Evolutionary conservation across 352 stramenopile species (phyloP), one percentile per base, ranked within the genome.

Genomic region (Phytophthora pluvialis): DNA sequence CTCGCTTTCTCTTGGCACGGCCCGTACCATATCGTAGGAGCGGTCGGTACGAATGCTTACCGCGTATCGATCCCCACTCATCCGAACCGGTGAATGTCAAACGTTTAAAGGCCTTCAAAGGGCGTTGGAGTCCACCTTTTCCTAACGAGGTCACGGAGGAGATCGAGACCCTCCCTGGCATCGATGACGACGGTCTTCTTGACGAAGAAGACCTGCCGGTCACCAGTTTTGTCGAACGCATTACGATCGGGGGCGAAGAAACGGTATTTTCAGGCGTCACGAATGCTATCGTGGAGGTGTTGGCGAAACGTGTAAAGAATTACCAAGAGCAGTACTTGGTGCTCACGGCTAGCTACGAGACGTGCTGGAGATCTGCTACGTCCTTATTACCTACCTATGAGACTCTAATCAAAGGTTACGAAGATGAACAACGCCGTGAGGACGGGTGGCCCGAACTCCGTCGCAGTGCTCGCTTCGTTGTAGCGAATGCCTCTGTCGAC

Each of bases 401-500:
- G 4, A 3, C 18, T 0, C 32, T 55, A 3, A 40, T 63, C 3
- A n/a, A 11, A n/a, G 12, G 3, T 0, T 63, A 49, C 4, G 43
- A 55, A 21, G 28, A 63, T 7, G 15, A 8, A 8, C 32, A 32
- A 2, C 45, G 26, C 9, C 5, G 9, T 2, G 33, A 54, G 5
- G 10, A 48, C 4, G 55, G 32, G 3, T 29, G 28, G 18, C 13
- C 44, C 0, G 45, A 46, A 7, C 16, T 48, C 4, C 32, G 55
- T 15, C n/a, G 55, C 1, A 48, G 43, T 4, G 55, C 42, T 5
- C 55, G 55, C 0, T 16, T 55, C 13, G 33, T 21, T 1, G 55
- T 55, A 13, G 44, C 55, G 8, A 55, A 63, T 15, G 35, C 55
- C 1, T 21, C 26, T n/a, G 33, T 48, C 11, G 55, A 63, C 9